Base-by-base conservation (phyloP, 306 rosid genomes). In the Casuarina equisetifolia region DNA sequence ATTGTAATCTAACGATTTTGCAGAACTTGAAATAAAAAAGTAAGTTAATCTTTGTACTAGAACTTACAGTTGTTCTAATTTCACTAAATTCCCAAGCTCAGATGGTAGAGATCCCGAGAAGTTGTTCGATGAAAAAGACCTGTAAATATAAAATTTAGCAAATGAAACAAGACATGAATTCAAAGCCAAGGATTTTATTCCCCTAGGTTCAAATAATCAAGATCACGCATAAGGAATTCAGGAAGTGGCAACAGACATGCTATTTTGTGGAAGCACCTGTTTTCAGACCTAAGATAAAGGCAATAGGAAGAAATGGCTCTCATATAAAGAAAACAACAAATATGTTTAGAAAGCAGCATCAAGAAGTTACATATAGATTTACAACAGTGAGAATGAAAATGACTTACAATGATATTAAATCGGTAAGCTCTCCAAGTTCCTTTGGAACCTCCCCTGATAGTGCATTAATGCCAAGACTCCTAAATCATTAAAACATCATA, bases 401-500 rank as follows among this genome's bases (percentile, higher is more conserved):
- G 74, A 80, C 97, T 52, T 86, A 93, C 97, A 93, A 45, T 62
- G 13, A 0, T 46, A 0, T 5, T 70, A 93, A 69, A 19, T 83
- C 74, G 3, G 89, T 83, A 43, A 91, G 97, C 46, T 81, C 54
- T 72, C 93, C 91, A 42, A 93, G 76, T 78, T 88, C 96, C 83
- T 85, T 90, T 1, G 98, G 98, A 76, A 91, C 83, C 85, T 80
- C 84, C 58, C 98, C 92, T 25, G 97, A 91, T 16, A 91, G 78
- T 49, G 87, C 76, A 82, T 93, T 93, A 70, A 81, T 80, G 79
- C 90, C 91, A 19, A 93, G 0, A 62, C n/a, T 32, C 91, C 96
- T 91, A 75, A 55, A 10, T 53, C 61, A 49, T 11, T 43, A 39
- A n/a, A 59, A 48, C 17, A 35, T 76, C 45, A n/a, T n/a, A n/a